Evolutionary conservation across 2,329 filamentous ascomycete genomes (phyloP), one percentile per base, ranked within the genome.

Genomic region (Ophiocordyceps robertsii): DNA sequence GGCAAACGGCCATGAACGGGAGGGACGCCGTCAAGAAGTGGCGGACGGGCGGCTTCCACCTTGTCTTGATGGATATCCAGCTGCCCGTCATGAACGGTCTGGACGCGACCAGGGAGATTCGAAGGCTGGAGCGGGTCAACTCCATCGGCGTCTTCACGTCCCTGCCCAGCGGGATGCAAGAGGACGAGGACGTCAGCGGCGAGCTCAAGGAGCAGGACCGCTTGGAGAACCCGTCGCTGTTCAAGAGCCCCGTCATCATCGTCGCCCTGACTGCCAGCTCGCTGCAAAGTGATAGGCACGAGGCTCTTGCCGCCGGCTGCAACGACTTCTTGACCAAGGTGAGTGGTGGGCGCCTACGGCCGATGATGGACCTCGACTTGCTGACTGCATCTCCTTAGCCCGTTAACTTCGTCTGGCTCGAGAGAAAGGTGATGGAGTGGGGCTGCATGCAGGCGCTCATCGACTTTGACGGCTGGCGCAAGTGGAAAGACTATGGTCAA

Each of bases 391-490:
- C 30, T 12, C 14, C 35, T 37, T 56, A 95, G 86, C 92, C 92
- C 17, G 90, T 98, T 51, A 94, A 94, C 60, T 95, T 95, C 57
- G 84, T 93, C 46, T 98, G 90, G 89, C 76, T 98, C 24, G 87
- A 95, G 61, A 80, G 90, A 44, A 98, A 98, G 62, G 89, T 96
- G 52, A 95, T 93, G 66, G 92, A 98, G 70, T 98, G 92, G 92
- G 92, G 92, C 44, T 96, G 92, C 68, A 98, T 98, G 92, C 92
- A 96, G 67, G 92, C 92, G 10, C 73, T 98, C 21, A 96, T 98
- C 56, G 92, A 98, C 66, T 96, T 92, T 59, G 90, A 96, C 59
- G 92, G 92, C 47, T 98, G 92, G 92, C 78, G 89, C 43, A 87
- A 87, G 62, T 98, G 92, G 92, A 95, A 95, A 61, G 85, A 92